Base-by-base conservation (phyloP, 139 green algal genomes). In the Volvox reticuliferus region DNA sequence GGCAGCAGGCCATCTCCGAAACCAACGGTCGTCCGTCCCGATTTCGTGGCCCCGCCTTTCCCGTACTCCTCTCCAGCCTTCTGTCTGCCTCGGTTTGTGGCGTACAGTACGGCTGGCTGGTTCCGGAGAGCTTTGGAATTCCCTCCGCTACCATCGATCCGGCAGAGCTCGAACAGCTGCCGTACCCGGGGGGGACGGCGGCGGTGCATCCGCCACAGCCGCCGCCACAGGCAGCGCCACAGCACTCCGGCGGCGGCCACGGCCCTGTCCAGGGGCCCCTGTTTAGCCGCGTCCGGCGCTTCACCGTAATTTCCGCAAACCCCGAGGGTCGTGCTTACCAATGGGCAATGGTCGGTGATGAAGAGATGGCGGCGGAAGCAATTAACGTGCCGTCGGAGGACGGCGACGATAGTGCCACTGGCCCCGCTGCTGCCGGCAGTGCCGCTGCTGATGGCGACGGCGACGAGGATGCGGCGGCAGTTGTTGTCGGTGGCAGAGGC, bases 61-160 rank as follows among this genome's bases (percentile, higher is more conserved):
- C 85, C 69, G 12, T 89, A n/a, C 85, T 89, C 62, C 85, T 89
- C 65, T 89, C 85, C 69, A 50, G 20, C 20, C 85, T 89, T 30
- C 85, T 89, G 17, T 89, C 85, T 14, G 85, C 68, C 85, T 50
- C 85, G 13, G 44, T 89, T 16, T 89, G 85, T 71, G 85, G 85
- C 12, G 85, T 89, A 50, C 85, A 89, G 85, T 32, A 28, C n/a
- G 85, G 85, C 85, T 89, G 85, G 85, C 85, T 89, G 85, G n/a
- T n/a, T 44, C 69, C 69, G 17, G 69, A 82, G 68, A 73, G 44
- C 73, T 90, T 90, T 24, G 86, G 86, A 32, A 90, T 90, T 32
- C 86, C 86, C 73, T 83, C 86, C 71, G 86, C 86, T n/a, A 21
- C 71, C 71, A 19, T 55, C 16, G 44, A 32, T 17, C 69, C 85